phyloP scores from a whole-genome alignment of 192 early-diverging fungal genomes.

The Coemansia sp. region DNA sequence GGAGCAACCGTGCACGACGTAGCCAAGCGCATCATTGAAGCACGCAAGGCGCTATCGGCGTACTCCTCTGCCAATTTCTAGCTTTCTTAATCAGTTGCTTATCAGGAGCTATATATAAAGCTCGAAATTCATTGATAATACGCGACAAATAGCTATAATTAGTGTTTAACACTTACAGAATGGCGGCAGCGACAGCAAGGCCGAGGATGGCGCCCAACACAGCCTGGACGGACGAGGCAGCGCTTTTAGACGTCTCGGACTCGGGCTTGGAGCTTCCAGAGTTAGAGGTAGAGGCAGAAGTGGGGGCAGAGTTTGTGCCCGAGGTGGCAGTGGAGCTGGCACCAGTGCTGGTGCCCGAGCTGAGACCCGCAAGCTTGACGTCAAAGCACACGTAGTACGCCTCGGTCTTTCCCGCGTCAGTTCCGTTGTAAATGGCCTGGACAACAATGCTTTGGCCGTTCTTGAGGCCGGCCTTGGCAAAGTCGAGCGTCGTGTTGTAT shows the following conservation, averaged over 20 bases:
- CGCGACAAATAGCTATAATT: background rate
- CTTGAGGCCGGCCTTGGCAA: conserved; percentile 41
- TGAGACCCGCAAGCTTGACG: conserved; percentile 33
- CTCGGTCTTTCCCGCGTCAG: conserved; percentile 30
- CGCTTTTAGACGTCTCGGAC: conserved; percentile 1
- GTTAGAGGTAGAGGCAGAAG: conserved; percentile 2
- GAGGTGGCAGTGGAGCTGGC: conserved; percentile 8
- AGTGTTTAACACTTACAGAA: conserved; percentile 13
- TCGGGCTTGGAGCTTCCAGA: background rate
- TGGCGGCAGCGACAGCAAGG: conserved; percentile 26
- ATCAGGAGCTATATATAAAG: background rate
- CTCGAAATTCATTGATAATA: background rate
- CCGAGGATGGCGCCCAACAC: conserved; percentile 29
- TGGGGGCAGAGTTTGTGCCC: background rate
- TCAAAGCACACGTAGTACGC: conserved; percentile 52
- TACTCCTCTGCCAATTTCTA: conserved; percentile 48
- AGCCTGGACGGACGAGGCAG: conserved; percentile 22
- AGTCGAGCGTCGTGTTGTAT: conserved; percentile 38
- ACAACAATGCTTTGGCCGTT: conserved; percentile 48
- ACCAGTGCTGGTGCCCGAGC: background rate
- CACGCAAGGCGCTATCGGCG: conserved; percentile 58
- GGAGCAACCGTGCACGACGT: conserved; percentile 53
- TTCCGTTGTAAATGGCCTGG: conserved; percentile 52
- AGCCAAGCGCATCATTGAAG: conserved; percentile 58
- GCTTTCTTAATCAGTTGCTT: background rate